Evolutionary conservation across 2,329 filamentous ascomycete genomes (phyloP), one percentile per base, ranked within the genome.

Genomic region (Bipolaris victoriae): DNA sequence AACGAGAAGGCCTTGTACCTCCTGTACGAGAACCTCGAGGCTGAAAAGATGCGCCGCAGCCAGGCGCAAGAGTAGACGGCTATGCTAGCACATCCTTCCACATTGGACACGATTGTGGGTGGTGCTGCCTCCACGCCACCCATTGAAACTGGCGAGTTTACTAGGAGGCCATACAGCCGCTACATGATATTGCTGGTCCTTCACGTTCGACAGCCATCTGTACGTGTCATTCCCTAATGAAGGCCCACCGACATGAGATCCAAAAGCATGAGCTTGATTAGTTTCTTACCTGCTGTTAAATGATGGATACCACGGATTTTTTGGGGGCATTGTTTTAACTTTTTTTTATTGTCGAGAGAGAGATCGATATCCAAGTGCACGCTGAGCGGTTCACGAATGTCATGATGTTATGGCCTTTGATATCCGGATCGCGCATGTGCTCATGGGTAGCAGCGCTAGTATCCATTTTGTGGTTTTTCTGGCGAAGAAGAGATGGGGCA

Each of bases 11-110:
- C 95, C 4, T 84, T 99, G 26, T 97, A 97, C 79, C 88, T 99
- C 52, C 84, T 99, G 63, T 99, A 99, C 77, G 95, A 99, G 84
- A 99, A 99, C 79, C 87, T 99, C 49, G 95, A 99, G 82, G 94
- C 93, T 15, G 95, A 99, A 83, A 99, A 99, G 86, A 96, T 96
- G 88, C 92, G 95, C 71, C 91, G 95, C 76, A 96, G 92, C 83
- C 86, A 88, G 61, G 82, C 84, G 44, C 82, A 84, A 65, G 84
- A 86, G 72, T 86, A 61, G 58, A 50, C 18, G 26, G 52, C 37
- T 24, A 41, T 11, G 20, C 26, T 47, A 33, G 45, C 41, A 57
- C 46, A 54, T 53, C 50, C 52, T 35, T 36, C 40, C 10, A 47
- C 22, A 44, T 37, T 37, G 31, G 31, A 40, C 55, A 36, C 29